Evolutionary conservation across 1,284 basidiomycete species (phyloP), one percentile per base, ranked within the genome.

Genomic region (Puccinia coronata): DNA sequence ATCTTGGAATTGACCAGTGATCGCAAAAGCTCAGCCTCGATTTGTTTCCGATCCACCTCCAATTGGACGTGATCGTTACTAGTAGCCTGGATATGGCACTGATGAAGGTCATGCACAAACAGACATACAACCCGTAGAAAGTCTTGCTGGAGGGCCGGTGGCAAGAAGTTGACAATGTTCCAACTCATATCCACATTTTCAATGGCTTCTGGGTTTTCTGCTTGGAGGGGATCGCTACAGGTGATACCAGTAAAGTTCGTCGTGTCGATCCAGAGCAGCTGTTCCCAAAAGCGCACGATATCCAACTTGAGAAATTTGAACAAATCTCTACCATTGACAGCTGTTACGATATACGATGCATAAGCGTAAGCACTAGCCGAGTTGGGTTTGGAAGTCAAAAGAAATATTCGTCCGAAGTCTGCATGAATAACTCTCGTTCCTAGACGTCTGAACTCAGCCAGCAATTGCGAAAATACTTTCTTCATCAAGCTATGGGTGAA

Each of bases 401-500:
- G 90, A 82, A 98, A 89, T 82, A 99, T 91, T 16, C 92, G 91
- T 83, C 92, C 92, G 86, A 98, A 95, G 85, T 98, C 95, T n/a
- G 96, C 96, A 83, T 96, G 95, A 36, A 99, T 91, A 78, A 99
- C 92, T 81, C 93, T 91, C 0, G 95, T 96, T 0, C 97, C 97
- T 0, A 99, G 89, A 18, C 97, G 91, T 85, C 94, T 96, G 88
- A 98, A 97, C 87, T 99, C 97, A 16, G 96, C 96, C 20, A 99
- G 89, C 82, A 99, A 89, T 87, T 99, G 97, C 63, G 98, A 92
- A 86, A 99, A 96, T 0, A 93, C 96, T 88, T 99, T 99, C 83
- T 93, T 91, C 97, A 99, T 99, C 74, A 99, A 90, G 12, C 95
- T 93, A 83, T 96, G 92, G 18, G 99, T 88, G 87, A 99, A 99